A percentile compares a stretch with the other conserved stretches of the same genome.
phyloP scores from a whole-genome alignment of 2,329 filamentous ascomycete species.

The Trichoderma pleuroti region DNA sequence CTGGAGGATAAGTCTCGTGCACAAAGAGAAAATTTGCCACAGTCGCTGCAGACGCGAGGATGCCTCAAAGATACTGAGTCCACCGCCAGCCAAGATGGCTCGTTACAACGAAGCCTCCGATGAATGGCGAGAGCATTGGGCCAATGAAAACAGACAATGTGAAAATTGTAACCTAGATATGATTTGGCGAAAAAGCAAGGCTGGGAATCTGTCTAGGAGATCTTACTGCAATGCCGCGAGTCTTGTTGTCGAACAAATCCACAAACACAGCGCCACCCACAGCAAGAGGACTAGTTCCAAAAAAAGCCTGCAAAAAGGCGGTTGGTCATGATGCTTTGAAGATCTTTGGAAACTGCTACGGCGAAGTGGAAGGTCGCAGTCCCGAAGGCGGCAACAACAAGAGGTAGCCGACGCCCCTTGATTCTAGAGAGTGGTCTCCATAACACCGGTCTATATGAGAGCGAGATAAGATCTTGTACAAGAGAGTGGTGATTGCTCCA shows the following conservation, averaged over 20 bases:
- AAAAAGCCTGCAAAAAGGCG: background rate
- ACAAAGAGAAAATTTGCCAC: background rate
- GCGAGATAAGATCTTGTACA: background rate
- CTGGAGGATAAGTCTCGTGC: background rate
- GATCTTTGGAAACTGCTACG: background rate
- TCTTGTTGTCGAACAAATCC: background rate
- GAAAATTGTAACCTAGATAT: background rate
- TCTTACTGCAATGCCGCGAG: background rate
- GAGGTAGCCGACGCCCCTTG: background rate
- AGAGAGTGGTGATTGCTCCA: background rate
- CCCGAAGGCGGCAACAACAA: background rate
- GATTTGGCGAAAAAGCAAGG: background rate
- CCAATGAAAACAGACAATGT: background rate
- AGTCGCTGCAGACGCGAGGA: background rate
- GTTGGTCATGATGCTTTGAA: background rate
- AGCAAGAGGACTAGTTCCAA: background rate
- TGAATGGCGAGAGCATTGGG: background rate
- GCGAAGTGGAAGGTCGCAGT: background rate
- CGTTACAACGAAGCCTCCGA: background rate
- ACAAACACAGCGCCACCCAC: background rate
- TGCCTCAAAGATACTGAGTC: background rate
- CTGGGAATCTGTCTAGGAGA: background rate
- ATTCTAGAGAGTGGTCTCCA: background rate
- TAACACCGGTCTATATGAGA: background rate
- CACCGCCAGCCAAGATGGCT: background rate